phyloP scores from a whole-genome alignment of 1,139 yeast species.

The Meyerozyma carpophila region DNA sequence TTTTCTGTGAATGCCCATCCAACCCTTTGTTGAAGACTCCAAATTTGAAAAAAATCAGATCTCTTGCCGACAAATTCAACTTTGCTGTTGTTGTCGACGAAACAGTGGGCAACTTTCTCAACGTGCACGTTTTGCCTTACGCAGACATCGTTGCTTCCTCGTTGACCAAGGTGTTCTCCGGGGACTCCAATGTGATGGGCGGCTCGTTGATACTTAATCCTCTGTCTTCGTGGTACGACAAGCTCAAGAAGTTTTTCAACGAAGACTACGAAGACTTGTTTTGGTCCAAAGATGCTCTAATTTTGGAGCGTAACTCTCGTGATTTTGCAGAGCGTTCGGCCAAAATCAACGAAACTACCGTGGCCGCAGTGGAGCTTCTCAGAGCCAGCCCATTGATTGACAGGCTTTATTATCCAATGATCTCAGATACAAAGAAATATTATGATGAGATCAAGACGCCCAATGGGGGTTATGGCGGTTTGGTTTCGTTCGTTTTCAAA shows the following conservation, averaged over 20 bases:
- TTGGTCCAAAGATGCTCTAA: conserved; percentile 94
- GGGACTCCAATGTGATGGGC: conserved; percentile 94
- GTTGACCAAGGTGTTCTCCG: conserved; percentile 86
- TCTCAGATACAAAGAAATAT: conserved; percentile 48
- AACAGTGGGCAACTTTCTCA: conserved; percentile 86
- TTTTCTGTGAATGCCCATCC: conserved; percentile 92
- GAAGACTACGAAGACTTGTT: conserved; percentile 63
- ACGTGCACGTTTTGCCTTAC: conserved; percentile 74
- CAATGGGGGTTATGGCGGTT: conserved; percentile 90
- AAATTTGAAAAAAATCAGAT: conserved; percentile 56
- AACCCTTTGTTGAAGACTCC: conserved; percentile 88
- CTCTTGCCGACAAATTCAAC: conserved; percentile 60
- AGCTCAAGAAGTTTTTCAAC: conserved; percentile 49
- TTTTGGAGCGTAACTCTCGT: conserved; percentile 86
- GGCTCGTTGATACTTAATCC: conserved; percentile 84
- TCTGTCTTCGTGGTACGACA: conserved; percentile 44
- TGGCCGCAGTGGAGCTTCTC: conserved; percentile 47
- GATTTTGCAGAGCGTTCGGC: conserved; percentile 71
- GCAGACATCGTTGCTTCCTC: conserved; percentile 86
- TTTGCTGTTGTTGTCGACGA: conserved; percentile 88
- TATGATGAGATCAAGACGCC: conserved; percentile 67
- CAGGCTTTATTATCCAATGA: conserved; percentile 66
- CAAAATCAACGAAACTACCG: conserved; percentile 65
- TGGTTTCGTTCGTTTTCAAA: conserved; percentile 71
- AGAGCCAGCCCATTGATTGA: conserved; percentile 47